These are phyloP conservation scores for Erigeron canadensis DNA, from an alignment of 129 eudicot species.

Conservation along the genomic window DNA sequence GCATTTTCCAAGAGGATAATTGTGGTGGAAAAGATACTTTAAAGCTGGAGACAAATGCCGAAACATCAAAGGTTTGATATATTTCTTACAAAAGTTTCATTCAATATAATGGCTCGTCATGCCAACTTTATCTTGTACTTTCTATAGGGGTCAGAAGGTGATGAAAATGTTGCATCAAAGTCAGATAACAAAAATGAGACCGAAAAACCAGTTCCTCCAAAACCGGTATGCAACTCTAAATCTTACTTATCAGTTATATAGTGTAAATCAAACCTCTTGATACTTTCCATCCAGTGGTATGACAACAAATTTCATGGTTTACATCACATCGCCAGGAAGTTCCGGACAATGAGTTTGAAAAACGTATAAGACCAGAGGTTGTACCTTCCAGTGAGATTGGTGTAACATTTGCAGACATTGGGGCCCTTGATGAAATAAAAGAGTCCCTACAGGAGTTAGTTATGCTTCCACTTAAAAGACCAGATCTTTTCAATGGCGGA, in stretches of 20 bases:
- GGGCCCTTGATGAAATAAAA: slow-evolving; percentile 78
- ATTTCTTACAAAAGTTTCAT: neutral
- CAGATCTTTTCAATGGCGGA: slow-evolving; percentile 90
- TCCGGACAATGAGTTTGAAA: slow-evolving; percentile 94
- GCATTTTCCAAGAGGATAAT: slow-evolving; percentile 80
- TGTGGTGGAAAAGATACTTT: slow-evolving; percentile 57
- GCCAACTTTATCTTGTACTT: slow-evolving; percentile 17
- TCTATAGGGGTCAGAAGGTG: slow-evolving; percentile 40
- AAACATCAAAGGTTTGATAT: slow-evolving; percentile 64
- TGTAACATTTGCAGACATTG: slow-evolving; percentile 80
- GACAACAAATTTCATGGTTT: neutral
- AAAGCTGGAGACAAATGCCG: slow-evolving; percentile 74
- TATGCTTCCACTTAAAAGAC: slow-evolving; percentile 92
- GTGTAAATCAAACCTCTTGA: neutral
- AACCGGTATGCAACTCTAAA: slow-evolving; percentile 35
- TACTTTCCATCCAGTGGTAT: neutral
- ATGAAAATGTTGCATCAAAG: slow-evolving; percentile 47
- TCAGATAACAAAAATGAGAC: slow-evolving; percentile 62
- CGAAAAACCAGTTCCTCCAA: slow-evolving; percentile 58
- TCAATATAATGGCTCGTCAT: neutral
- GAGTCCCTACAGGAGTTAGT: slow-evolving; percentile 92
- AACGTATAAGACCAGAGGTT: slow-evolving; percentile 93
- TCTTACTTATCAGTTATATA: neutral
- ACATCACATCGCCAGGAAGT: slow-evolving; percentile 55
- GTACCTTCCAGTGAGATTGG: slow-evolving; percentile 84